Evolutionary conservation across 371 early-diverging fungal genomes (phyloP).

Genomic region (Saksenaea vasiformis): DNA sequence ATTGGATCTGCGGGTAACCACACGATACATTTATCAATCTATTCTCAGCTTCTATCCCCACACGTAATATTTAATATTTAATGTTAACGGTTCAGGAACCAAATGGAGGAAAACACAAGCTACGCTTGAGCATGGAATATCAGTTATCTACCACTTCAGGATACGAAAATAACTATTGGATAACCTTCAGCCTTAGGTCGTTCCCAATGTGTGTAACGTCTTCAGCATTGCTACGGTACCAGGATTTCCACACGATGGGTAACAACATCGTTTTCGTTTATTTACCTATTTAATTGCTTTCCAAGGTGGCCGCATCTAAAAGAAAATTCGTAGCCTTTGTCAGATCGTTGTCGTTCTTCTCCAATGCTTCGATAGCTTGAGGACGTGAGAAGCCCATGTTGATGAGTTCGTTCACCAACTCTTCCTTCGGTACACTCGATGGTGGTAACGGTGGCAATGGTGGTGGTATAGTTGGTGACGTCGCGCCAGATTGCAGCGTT

Average conservation of each 20-base stretch:
- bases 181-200: too few species aligned
- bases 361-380: slow-evolving; percentile 77
- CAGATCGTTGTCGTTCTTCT: slow-evolving; percentile 78
- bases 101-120: too few species aligned
- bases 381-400: slow-evolving; percentile 82
- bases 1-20: too few species aligned
- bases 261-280: background rate
- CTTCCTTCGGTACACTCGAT: slow-evolving; percentile 14
- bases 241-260: background rate
- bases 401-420: slow-evolving; percentile 53
- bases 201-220: background rate
- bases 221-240: background rate
- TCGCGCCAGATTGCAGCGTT: background rate
- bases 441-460: slow-evolving; percentile 46
- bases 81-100: too few species aligned
- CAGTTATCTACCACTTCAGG: too few species aligned
- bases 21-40: too few species aligned
- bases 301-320: slow-evolving; percentile 47
- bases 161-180: too few species aligned
- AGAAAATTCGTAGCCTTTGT: slow-evolving; percentile 81
- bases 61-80: too few species aligned
- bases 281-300: background rate
- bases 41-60: too few species aligned
- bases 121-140: too few species aligned
- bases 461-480: slow-evolving; percentile 20